phyloP scores from a whole-genome alignment of 441 rosid species.

The Arabidopsis lyrata region DNA sequence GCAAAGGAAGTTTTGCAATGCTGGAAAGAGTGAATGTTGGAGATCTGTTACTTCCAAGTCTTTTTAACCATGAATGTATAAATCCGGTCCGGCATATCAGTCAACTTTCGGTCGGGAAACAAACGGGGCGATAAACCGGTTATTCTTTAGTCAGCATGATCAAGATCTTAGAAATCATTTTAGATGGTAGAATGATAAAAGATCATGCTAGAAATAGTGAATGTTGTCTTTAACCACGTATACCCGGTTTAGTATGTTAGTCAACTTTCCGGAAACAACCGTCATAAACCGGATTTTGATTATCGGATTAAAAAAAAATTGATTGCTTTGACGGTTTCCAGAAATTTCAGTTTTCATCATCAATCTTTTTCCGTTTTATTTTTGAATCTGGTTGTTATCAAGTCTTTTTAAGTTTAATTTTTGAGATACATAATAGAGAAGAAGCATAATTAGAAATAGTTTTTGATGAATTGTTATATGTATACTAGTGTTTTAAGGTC shows the following conservation, averaged over 20 bases:
- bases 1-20: background rate
- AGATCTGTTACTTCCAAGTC: background rate
- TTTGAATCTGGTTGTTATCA: too few relatives aligned
- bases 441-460: too few relatives aligned
- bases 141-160: background rate
- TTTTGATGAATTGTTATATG: too few relatives aligned
- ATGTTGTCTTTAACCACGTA: background rate
- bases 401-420: too few relatives aligned
- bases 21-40: constrained; percentile 2
- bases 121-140: background rate
- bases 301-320: too few relatives aligned
- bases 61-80: background rate
- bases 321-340: too few relatives aligned
- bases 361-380: too few relatives aligned
- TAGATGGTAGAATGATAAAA: too few relatives aligned
- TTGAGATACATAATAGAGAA: too few relatives aligned
- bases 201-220: background rate
- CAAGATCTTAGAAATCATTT: too few relatives aligned
- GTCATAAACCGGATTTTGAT: background rate
- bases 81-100: background rate
- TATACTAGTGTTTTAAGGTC: too few relatives aligned
- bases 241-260: background rate
- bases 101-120: background rate
- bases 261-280: background rate
- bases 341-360: too few relatives aligned